Evolutionary conservation across 768 basidiomycete genomes (phyloP).

Genomic region (Hygrocybe coccinea): DNA sequence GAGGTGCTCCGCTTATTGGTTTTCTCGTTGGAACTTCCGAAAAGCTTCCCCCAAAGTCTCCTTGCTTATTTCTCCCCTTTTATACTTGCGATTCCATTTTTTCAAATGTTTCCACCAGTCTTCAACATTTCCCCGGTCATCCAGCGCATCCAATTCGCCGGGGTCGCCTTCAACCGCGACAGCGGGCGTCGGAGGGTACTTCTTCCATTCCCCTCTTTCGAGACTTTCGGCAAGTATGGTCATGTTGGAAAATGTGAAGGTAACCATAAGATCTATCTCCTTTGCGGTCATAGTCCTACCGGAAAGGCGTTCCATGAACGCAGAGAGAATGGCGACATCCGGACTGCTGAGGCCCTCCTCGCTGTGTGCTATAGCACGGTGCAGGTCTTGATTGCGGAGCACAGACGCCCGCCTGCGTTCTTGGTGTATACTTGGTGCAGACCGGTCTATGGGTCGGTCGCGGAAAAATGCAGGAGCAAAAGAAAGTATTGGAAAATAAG

Average conservation of each 20-base stretch:
- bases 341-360: neutral
- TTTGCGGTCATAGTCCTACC: conserved; percentile 13
- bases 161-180: conserved; percentile 24
- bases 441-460: conserved; percentile 13
- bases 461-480: conserved; percentile 25
- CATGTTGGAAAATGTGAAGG: neutral
- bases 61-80: conserved; percentile 13
- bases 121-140: conserved; percentile 15
- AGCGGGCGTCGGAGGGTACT: conserved; percentile 21
- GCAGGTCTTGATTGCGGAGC: conserved; percentile 25
- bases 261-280: neutral
- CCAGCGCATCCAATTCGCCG: conserved; percentile 16
- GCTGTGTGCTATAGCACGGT: conserved; percentile 12
- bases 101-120: conserved; percentile 24
- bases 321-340: conserved; percentile 10
- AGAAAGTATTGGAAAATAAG: conserved; percentile 16
- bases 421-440: conserved; percentile 11
- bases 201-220: conserved; percentile 12
- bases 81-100: conserved; percentile 25
- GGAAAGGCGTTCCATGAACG: conserved; percentile 31
- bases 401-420: conserved; percentile 25
- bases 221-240: neutral
- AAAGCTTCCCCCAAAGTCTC: neutral
- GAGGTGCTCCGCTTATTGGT: too few relatives aligned
- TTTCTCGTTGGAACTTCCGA: neutral